Evolutionary conservation across 2,329 filamentous ascomycete species (phyloP).

Genomic region (Alternaria solani): DNA sequence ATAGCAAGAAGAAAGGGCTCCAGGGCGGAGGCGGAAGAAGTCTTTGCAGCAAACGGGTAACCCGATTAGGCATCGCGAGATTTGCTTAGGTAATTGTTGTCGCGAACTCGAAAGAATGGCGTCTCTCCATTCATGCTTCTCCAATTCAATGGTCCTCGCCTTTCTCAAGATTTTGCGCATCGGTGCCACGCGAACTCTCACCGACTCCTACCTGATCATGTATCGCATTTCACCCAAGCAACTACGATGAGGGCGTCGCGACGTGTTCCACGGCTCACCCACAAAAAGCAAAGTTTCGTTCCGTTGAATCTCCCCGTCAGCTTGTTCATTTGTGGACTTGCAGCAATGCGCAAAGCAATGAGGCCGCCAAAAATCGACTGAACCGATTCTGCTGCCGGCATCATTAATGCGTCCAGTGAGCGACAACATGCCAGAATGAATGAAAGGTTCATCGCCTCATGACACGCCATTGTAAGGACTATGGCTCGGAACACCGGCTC

Average conservation of each 20-base stretch:
- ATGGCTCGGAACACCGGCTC: background rate
- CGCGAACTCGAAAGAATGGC: background rate
- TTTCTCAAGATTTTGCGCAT: background rate
- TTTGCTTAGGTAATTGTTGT: background rate
- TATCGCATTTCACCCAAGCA: background rate
- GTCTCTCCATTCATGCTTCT: background rate
- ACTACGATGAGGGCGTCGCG: background rate
- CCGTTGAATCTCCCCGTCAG: background rate
- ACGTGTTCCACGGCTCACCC: background rate
- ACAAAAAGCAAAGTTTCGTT: background rate
- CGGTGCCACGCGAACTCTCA: background rate
- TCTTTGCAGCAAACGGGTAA: background rate
- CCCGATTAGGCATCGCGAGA: background rate
- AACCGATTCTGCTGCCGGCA: background rate
- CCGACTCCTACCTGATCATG: background rate
- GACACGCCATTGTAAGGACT: background rate
- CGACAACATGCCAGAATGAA: background rate
- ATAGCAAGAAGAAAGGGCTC: background rate
- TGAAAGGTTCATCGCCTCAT: background rate
- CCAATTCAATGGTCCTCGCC: background rate
- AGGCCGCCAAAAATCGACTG: accelerated
- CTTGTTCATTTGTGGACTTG: background rate
- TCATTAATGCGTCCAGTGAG: background rate
- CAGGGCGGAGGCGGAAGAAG: background rate
- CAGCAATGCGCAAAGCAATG: background rate